phyloP scores from a whole-genome alignment of 129 eudicot genomes.

The Tanacetum coccineum region DNA sequence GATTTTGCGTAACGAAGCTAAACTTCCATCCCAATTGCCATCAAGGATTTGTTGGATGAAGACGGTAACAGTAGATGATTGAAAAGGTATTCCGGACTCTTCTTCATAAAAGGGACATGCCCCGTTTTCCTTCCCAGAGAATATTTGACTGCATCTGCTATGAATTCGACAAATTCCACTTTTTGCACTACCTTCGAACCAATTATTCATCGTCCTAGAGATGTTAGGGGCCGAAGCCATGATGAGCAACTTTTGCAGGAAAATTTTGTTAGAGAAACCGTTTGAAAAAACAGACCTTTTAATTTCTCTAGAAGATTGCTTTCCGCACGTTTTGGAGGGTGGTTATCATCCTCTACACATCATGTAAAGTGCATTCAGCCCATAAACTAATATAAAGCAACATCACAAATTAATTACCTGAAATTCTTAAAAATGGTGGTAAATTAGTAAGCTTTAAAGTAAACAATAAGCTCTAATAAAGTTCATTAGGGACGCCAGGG shows the following conservation, averaged over 20 bases:
- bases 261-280: slow-evolving; percentile 38
- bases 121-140: slow-evolving; percentile 71
- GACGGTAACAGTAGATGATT: too few relatives aligned
- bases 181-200: slow-evolving; percentile 71
- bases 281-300: slow-evolving; percentile 49
- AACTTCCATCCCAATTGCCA: too few relatives aligned
- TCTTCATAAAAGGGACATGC: slow-evolving; percentile 62
- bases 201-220: slow-evolving; percentile 57
- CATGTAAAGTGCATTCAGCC: slow-evolving; percentile 98
- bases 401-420: slow-evolving; percentile 34
- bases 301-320: slow-evolving; percentile 48
- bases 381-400: slow-evolving; percentile 46
- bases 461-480: not conserved
- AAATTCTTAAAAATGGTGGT: not conserved
- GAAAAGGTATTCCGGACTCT: slow-evolving; percentile 31
- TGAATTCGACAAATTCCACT: slow-evolving; percentile 65
- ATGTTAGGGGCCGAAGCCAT: slow-evolving; percentile 75
- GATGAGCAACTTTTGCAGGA: slow-evolving; percentile 54
- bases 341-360: slow-evolving; percentile 85
- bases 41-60: too few relatives aligned
- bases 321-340: slow-evolving; percentile 93
- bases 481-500: slow-evolving; percentile 1
- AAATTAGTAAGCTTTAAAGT: not conserved
- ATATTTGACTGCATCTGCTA: slow-evolving; percentile 69
- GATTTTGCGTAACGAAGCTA: slow-evolving; percentile 43